Conservation (phyloP, 345 rosid genomes). For the Dovyalis caffra region DNA sequence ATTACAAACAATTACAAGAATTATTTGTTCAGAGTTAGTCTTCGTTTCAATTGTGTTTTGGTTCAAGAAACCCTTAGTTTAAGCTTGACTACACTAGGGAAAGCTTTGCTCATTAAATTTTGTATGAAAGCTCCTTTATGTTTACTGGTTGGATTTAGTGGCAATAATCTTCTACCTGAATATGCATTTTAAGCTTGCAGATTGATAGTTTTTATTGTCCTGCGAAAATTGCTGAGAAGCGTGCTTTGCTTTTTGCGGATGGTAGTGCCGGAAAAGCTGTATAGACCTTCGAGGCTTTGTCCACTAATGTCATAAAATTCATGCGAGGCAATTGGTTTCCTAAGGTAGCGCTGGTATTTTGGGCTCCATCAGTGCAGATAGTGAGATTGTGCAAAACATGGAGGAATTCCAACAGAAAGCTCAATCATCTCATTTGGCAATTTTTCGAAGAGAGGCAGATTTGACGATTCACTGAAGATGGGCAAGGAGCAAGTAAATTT, state of each 20-base stretch:
- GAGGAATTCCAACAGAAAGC: background rate
- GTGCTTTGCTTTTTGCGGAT: background rate
- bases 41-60: background rate
- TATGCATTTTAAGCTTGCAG: too few species aligned
- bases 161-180: background rate
- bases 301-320: background rate
- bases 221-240: background rate
- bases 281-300: background rate
- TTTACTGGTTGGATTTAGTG: background rate
- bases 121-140: background rate
- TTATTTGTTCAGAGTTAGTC: background rate
- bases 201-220: too few species aligned
- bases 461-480: too few species aligned
- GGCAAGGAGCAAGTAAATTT: too few species aligned
- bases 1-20: background rate
- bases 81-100: background rate
- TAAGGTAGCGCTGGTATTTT: background rate
- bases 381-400: background rate
- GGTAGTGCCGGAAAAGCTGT: background rate
- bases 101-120: background rate
- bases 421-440: background rate
- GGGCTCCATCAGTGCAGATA: background rate
- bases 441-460: too few species aligned
- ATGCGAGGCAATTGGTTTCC: background rate
- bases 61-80: background rate